These are phyloP conservation scores for Quaeritorhiza haematococci DNA, from an alignment of 371 early-diverging fungal genomes.

Conservation along the genomic window DNA sequence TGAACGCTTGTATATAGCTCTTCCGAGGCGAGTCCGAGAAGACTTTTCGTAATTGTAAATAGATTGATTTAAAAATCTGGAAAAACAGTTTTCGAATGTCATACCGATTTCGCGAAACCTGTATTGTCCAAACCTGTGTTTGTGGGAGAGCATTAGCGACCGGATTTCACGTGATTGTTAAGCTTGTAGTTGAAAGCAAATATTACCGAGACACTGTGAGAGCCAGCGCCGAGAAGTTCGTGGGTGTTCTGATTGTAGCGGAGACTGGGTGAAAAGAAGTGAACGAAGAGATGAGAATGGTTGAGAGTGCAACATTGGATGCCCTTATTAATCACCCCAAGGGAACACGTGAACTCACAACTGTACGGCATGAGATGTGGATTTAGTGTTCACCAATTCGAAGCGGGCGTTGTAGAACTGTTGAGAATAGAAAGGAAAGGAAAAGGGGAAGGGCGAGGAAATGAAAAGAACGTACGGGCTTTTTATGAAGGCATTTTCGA, in stretches of 20 bases:
- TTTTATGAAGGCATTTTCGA: no score
- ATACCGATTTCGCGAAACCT: background rate
- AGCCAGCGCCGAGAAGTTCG: background rate
- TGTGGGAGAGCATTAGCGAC: no score
- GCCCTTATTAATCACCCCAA: no score
- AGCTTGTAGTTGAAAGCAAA: background rate
- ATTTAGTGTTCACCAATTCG: slow-evolving; percentile 13
- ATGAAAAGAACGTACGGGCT: background rate
- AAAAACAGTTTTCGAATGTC: background rate
- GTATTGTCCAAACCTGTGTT: background rate
- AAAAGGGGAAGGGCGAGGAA: background rate
- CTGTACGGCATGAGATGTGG: background rate
- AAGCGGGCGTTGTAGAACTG: slow-evolving; percentile 33
- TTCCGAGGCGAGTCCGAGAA: background rate
- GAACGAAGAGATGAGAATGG: background rate
- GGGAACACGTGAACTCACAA: background rate
- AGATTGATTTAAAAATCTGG: background rate
- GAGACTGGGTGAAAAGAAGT: background rate
- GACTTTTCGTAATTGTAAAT: background rate
- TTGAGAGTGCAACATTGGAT: no score
- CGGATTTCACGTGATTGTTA: no score
- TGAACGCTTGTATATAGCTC: background rate
- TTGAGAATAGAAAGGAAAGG: background rate
- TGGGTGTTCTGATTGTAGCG: background rate
- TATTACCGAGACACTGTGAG: background rate